Percentiles rank a stretch among this genome's conserved stretches.
phyloP scores from a whole-genome alignment of 1,284 basidiomycete genomes.

The Volvariella surrecta region DNA sequence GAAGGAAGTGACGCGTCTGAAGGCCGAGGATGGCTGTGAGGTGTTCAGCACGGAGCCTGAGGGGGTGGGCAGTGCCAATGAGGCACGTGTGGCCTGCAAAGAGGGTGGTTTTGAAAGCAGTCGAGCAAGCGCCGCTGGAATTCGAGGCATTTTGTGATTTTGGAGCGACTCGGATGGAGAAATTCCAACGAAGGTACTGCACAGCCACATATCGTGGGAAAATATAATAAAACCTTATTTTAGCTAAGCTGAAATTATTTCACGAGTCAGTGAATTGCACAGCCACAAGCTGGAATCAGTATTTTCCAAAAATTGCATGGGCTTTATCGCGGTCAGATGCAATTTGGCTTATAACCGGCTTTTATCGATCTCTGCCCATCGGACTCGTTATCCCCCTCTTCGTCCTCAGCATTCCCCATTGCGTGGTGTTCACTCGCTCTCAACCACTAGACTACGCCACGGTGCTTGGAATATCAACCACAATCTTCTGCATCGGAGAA shows the following conservation, averaged over 20 bases:
- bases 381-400: conserved; percentile 1
- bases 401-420: conserved; percentile 7
- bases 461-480: conserved; percentile 3
- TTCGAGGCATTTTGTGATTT: conserved; percentile 20
- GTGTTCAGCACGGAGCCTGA: conserved; percentile 10
- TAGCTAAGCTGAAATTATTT: background rate
- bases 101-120: conserved; percentile 18
- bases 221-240: background rate
- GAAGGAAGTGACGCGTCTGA: background rate
- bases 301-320: background rate
- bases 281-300: background rate
- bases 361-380: conserved; percentile 3
- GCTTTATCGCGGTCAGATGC: background rate
- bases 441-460: background rate
- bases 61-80: conserved; percentile 1
- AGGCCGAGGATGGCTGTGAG: conserved; percentile 13
- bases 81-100: conserved; percentile 6
- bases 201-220: background rate
- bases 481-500: conserved; percentile 16
- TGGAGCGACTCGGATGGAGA: background rate
- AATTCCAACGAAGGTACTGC: background rate
- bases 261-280: background rate
- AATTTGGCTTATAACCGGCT: conserved; percentile 4
- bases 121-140: conserved; percentile 18
- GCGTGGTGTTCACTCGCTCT: no score